Evolutionary conservation across 768 basidiomycete species (phyloP).

Genomic region (Psilocybe cyanescens): DNA sequence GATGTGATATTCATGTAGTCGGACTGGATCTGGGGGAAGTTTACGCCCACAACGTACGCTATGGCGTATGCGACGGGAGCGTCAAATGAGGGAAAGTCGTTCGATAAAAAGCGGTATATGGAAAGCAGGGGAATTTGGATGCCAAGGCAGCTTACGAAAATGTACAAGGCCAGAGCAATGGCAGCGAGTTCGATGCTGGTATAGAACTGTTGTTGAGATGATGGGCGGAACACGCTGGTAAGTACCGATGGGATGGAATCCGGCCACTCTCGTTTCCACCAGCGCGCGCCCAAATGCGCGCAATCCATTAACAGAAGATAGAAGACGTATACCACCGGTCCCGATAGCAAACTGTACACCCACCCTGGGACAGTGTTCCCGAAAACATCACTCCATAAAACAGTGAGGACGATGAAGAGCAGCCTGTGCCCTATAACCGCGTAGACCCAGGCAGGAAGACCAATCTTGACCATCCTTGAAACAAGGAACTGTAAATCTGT

Average conservation of each 20-base stretch:
- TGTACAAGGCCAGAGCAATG: slow-evolving; percentile 12
- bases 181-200: slow-evolving; percentile 4
- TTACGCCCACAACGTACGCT: slow-evolving; percentile 20
- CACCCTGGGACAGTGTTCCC: slow-evolving; percentile 5
- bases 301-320: slow-evolving; percentile 19
- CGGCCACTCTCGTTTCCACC: slow-evolving; percentile 1
- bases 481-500: slow-evolving; percentile 12
- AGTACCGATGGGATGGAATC: slow-evolving; percentile 2
- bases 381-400: slow-evolving; percentile 13
- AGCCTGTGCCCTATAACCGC: slow-evolving; percentile 7
- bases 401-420: slow-evolving; percentile 8
- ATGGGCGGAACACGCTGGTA: neutral
- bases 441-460: slow-evolving; percentile 24
- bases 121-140: slow-evolving; percentile 5
- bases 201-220: slow-evolving; percentile 4
- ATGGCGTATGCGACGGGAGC: slow-evolving; percentile 22
- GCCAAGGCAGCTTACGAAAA: slow-evolving; percentile 14
- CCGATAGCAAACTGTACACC: slow-evolving; percentile 13
- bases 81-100: slow-evolving; percentile 19
- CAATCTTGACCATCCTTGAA: slow-evolving; percentile 14
- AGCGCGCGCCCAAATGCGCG: slow-evolving; percentile 15
- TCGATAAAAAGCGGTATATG: slow-evolving; percentile 10
- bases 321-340: slow-evolving; percentile 21
- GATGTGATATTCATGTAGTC: slow-evolving; percentile 5
- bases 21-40: slow-evolving; percentile 10